These are phyloP conservation scores for Choanephora cucurbitarum DNA, from an alignment of 371 early-diverging fungal species.

Conservation along the genomic window DNA sequence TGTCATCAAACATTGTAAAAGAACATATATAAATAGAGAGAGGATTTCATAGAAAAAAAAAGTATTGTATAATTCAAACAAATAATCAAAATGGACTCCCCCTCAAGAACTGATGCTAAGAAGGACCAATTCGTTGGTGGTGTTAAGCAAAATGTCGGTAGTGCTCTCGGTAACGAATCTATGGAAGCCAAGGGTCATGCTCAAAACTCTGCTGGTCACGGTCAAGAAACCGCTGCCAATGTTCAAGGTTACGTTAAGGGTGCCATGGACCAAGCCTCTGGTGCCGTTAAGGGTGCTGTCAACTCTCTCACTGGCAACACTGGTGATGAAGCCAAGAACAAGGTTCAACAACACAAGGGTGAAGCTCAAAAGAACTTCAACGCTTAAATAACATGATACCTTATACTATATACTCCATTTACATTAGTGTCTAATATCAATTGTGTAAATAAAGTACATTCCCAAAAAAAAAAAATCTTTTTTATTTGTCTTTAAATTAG, in stretches of 20 bases:
- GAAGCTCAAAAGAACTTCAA: slow-evolving; percentile 30
- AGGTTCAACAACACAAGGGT: slow-evolving; percentile 28
- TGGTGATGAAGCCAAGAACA: slow-evolving; percentile 23
- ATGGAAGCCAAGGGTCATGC: slow-evolving; percentile 43
- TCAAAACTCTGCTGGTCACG: slow-evolving; percentile 22
- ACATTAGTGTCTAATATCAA: background rate
- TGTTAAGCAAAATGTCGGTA: slow-evolving; percentile 46
- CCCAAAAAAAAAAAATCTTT: too few species aligned
- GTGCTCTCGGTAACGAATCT: slow-evolving; percentile 46
- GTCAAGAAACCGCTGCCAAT: slow-evolving; percentile 27
- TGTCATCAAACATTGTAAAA: background rate
- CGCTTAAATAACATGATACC: slow-evolving; percentile 20
- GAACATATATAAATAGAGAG: background rate
- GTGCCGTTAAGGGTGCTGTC: slow-evolving; percentile 27
- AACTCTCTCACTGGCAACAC: slow-evolving; percentile 30
- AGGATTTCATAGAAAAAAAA: background rate
- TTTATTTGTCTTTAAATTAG: too few species aligned
- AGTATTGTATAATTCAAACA: background rate
- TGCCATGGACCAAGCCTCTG: slow-evolving; percentile 21
- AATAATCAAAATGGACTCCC: slow-evolving; percentile 12
- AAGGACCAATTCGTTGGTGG: slow-evolving; percentile 38
- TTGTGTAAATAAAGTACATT: too few species aligned
- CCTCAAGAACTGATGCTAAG: slow-evolving; percentile 31
- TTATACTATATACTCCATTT: too few species aligned
- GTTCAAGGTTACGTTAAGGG: slow-evolving; percentile 22